phyloP scores from a whole-genome alignment of 23 red algal species.

The Agarophyton chilense region DNA sequence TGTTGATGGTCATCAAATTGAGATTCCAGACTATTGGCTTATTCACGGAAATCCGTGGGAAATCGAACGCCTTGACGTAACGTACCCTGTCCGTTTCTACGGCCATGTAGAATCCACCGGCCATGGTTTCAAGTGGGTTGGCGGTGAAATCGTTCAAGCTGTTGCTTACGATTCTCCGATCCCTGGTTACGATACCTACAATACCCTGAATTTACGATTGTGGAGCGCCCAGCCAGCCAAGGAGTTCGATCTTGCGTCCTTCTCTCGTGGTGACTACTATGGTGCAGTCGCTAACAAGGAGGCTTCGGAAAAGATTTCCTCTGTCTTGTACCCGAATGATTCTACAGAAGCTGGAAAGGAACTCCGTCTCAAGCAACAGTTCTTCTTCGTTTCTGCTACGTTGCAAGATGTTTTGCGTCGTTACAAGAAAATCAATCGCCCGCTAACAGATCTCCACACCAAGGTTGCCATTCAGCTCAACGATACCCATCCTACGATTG shows the following conservation, averaged over 20 bases:
- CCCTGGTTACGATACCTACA: conserved; percentile 99
- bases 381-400: conserved; percentile 99
- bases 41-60: conserved; percentile 97
- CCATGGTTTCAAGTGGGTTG: conserved; percentile 73
- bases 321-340: conserved; percentile 99
- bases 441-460: conserved; percentile 84
- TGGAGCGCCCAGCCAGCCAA: conserved; percentile 91
- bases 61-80: conserved; percentile 98
- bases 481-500: conserved; percentile 99
- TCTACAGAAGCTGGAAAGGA: conserved; percentile 99
- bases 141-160: conserved; percentile 85
- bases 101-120: conserved; percentile 85
- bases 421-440: conserved; percentile 87
- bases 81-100: conserved; percentile 94
- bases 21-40: conserved; percentile 99
- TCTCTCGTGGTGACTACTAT: conserved; percentile 97
- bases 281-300: conserved; percentile 85
- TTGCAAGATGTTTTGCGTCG: conserved; percentile 94
- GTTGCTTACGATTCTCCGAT: conserved; percentile 98
- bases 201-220: conserved; percentile 91
- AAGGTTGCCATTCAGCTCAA: conserved; percentile 98
- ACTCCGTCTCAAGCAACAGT: conserved; percentile 98
- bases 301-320: conserved; percentile 88
- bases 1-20: conserved; percentile 91
- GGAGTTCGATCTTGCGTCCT: conserved; percentile 97